Evolutionary conservation across 2,329 filamentous ascomycete species (phyloP).

Genomic region (Apiospora marii): DNA sequence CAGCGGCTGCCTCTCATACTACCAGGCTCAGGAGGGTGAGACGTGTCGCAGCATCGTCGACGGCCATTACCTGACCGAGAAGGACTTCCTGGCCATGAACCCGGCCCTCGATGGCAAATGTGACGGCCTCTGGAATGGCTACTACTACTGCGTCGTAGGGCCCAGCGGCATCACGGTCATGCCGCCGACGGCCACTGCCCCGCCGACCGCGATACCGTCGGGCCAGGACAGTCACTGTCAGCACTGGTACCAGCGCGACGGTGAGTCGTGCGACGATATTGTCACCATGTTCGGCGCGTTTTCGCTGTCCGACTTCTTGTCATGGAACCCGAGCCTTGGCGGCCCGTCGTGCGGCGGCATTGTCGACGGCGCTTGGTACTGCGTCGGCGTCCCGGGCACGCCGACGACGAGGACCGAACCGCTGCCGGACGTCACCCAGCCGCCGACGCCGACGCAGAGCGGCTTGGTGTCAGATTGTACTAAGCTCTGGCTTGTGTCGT

Average conservation of each 20-base stretch:
- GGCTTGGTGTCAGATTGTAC: conserved; percentile 27
- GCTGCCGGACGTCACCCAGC: background rate
- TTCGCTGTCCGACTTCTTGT: conserved; percentile 18
- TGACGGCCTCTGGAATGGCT: conserved; percentile 34
- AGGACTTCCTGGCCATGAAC: conserved; percentile 41
- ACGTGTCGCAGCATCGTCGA: conserved; percentile 29
- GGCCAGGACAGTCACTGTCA: conserved; percentile 29
- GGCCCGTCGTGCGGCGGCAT: conserved; percentile 16
- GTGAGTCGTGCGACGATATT: conserved; percentile 32
- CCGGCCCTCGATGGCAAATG: conserved; percentile 35
- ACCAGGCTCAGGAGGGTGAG: conserved; percentile 27
- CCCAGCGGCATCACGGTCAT: conserved; percentile 26
- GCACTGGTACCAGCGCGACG: conserved; percentile 32
- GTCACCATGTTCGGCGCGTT: conserved; percentile 31
- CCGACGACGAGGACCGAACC: conserved; percentile 31
- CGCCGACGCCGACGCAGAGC: conserved; percentile 21
- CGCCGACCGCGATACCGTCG: conserved; percentile 18
- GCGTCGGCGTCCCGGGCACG: conserved; percentile 30
- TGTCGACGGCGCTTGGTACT: conserved; percentile 25
- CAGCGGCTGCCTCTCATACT: conserved; percentile 19
- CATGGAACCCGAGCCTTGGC: conserved; percentile 22
- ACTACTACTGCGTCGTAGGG: conserved; percentile 36
- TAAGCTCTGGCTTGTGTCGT: conserved; percentile 27
- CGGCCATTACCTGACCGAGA: conserved; percentile 29
- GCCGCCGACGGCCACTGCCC: conserved; percentile 30